A percentile compares a stretch with the other conserved stretches of the same genome.
These are phyloP conservation scores for Colletotrichum lupini DNA, from an alignment of 2,329 filamentous ascomycete genomes.

Conservation along the genomic window DNA sequence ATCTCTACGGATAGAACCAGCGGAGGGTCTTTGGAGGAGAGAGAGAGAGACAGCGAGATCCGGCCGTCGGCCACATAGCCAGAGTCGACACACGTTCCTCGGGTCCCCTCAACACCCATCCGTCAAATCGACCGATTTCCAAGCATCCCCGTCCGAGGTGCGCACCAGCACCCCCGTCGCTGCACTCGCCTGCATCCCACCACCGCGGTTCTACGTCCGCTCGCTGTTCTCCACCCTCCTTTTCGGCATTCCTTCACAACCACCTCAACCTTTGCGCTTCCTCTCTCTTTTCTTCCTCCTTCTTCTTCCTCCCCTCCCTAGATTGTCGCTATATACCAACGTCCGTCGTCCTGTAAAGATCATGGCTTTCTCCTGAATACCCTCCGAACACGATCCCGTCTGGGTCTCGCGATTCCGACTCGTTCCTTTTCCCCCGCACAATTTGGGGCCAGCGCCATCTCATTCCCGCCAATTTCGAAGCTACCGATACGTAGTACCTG, in stretches of 20 bases:
- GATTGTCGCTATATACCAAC: constrained; percentile 7
- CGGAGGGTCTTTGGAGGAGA: not conserved
- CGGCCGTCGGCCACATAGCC: constrained; percentile 1
- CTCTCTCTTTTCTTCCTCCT: not conserved
- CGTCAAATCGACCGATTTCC: constrained; percentile 32
- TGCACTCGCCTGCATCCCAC: constrained; percentile 29
- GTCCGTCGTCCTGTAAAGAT: constrained; percentile 7
- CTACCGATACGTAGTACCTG: not conserved
- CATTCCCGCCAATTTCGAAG: constrained; percentile 24
- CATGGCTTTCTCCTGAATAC: constrained; percentile 32
- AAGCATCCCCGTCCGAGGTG: constrained; percentile 32
- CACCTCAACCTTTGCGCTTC: constrained; percentile 1
- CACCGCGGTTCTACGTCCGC: constrained; percentile 32
- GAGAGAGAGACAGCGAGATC: not conserved
- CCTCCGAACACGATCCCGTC: constrained; percentile 28
- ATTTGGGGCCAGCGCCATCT: constrained; percentile 20
- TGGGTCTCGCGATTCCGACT: constrained; percentile 35
- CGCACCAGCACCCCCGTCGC: constrained; percentile 11
- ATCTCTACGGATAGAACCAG: not conserved
- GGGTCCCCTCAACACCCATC: constrained; percentile 27
- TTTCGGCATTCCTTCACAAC: constrained; percentile 31
- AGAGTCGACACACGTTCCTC: not conserved
- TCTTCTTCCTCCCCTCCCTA: constrained; percentile 1
- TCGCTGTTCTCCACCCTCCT: constrained; percentile 32
- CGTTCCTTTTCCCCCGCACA: constrained; percentile 29